phyloP scores from a whole-genome alignment of 441 rosid species.

The Viola pubescens region DNA sequence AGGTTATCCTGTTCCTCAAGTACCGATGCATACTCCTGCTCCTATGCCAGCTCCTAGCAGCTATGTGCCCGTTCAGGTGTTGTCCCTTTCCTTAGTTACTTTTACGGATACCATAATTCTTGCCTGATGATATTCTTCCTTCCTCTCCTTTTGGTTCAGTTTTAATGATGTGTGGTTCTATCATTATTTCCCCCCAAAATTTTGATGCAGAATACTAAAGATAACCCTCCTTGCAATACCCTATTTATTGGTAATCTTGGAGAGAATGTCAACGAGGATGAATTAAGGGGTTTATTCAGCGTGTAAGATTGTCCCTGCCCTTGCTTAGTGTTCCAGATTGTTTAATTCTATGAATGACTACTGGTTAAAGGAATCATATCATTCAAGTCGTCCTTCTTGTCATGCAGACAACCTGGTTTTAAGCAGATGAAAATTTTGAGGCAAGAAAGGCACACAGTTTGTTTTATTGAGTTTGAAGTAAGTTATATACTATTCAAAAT shows the following conservation, averaged over 20 bases:
- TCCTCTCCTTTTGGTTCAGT: background rate
- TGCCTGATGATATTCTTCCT: background rate
- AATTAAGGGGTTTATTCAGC: constrained; percentile 76
- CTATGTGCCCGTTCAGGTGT: constrained; percentile 92
- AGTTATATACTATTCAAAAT: constrained; percentile 14
- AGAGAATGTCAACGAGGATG: constrained; percentile 92
- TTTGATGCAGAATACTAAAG: constrained; percentile 73
- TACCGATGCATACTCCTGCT: constrained; percentile 71
- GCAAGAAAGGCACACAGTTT: constrained; percentile 97
- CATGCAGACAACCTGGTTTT: constrained; percentile 89
- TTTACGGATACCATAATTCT: background rate
- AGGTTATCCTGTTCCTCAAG: constrained; percentile 75
- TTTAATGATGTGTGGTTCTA: background rate
- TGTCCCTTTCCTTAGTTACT: constrained; percentile 5
- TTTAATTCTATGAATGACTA: constrained; percentile 7
- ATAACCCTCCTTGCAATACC: constrained; percentile 97
- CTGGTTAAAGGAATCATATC: constrained; percentile 7
- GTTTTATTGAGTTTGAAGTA: constrained; percentile 97
- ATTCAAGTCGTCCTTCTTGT: constrained; percentile 19
- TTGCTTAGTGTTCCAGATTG: constrained; percentile 7
- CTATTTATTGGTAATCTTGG: constrained; percentile 95
- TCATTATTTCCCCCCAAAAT: constrained; percentile 4
- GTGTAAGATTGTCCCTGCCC: constrained; percentile 47
- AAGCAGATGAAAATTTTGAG: constrained; percentile 95
- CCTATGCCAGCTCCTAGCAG: no score